Percentiles rank a stretch among this genome's conserved stretches.
These are phyloP conservation scores for Pezicula neosporulosa DNA, from an alignment of 2,329 filamentous ascomycete species.

Conservation along the genomic window DNA sequence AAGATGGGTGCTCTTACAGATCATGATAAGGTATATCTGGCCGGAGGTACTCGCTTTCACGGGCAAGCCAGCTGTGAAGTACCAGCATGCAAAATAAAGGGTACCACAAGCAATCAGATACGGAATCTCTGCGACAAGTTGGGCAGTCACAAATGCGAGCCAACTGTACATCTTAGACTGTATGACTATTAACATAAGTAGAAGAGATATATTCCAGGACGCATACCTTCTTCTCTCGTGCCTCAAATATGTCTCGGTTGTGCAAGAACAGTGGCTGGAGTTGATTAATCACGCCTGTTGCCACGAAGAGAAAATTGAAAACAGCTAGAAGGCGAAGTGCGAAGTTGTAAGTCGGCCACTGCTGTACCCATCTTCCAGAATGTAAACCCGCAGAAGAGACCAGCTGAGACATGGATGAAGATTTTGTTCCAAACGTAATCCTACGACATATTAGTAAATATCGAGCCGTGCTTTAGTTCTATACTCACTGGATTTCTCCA, in stretches of 20 bases:
- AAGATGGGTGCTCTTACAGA: constrained; percentile 17
- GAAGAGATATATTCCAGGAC: constrained; percentile 8
- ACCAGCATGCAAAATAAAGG: constrained; percentile 45
- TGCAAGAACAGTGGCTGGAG: constrained; percentile 52
- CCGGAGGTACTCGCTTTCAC: constrained; percentile 29
- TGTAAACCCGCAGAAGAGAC: constrained; percentile 53
- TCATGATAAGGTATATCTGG: constrained; percentile 57
- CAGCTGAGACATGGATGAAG: constrained; percentile 44
- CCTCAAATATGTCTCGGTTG: constrained; percentile 50
- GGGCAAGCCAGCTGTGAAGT: constrained; percentile 46
- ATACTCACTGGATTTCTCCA: constrained; percentile 50
- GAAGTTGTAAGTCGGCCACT: constrained; percentile 42
- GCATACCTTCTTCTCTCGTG: constrained; percentile 45
- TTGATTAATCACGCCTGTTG: constrained; percentile 50
- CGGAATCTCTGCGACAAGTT: constrained; percentile 39
- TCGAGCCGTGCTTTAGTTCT: too few relatives aligned
- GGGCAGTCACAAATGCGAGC: constrained; percentile 49
- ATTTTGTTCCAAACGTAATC: constrained; percentile 43
- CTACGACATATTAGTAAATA: too few relatives aligned
- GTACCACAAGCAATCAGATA: constrained; percentile 35
- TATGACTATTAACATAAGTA: neutral
- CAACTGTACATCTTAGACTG: constrained; percentile 52
- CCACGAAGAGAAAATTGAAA: constrained; percentile 57
- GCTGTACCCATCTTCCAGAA: constrained; percentile 53
- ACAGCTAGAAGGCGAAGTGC: constrained; percentile 49